Conservation (phyloP, 1,284 basidiomycete species). For the Puccinia triticina region DNA sequence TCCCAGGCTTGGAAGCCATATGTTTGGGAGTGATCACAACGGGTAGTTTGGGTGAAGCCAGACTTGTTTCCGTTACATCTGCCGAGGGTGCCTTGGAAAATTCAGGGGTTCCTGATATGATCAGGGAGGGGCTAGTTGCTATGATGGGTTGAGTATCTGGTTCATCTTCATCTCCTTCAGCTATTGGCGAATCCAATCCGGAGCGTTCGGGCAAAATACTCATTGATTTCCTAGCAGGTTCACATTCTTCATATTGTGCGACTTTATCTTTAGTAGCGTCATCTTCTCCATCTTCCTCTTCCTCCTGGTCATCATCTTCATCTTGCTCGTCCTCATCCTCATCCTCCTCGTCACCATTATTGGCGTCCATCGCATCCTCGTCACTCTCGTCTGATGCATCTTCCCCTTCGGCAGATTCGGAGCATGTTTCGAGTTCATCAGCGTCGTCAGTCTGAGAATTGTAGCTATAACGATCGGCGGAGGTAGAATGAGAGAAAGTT, state of each 20-base stretch:
- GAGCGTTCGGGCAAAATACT: constrained; percentile 26
- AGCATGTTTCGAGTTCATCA: constrained; percentile 67
- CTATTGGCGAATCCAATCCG: constrained; percentile 22
- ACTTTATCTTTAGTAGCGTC: constrained; percentile 2
- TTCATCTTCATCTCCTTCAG: constrained; percentile 16
- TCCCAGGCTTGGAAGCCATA: not conserved
- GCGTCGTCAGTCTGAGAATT: constrained; percentile 21
- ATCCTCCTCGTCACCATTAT: constrained; percentile 61
- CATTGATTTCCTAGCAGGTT: constrained; percentile 18
- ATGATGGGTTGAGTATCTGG: not conserved
- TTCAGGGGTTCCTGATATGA: not conserved
- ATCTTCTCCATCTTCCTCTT: not conserved
- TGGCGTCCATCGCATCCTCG: constrained; percentile 54
- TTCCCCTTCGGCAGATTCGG: constrained; percentile 35
- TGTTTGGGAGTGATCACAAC: not conserved
- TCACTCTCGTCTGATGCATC: constrained; percentile 26
- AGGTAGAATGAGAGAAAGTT: constrained; percentile 14
- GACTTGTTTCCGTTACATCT: not conserved
- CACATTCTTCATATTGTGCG: constrained; percentile 2
- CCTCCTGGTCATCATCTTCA: not conserved
- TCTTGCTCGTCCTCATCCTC: constrained; percentile 36
- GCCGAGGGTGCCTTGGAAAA: not conserved
- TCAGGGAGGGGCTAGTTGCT: not conserved
- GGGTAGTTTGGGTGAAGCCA: not conserved
- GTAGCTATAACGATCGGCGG: constrained; percentile 18